Conservation (phyloP, 73 alveolate genomes). For the Paramecium caudatum region DNA sequence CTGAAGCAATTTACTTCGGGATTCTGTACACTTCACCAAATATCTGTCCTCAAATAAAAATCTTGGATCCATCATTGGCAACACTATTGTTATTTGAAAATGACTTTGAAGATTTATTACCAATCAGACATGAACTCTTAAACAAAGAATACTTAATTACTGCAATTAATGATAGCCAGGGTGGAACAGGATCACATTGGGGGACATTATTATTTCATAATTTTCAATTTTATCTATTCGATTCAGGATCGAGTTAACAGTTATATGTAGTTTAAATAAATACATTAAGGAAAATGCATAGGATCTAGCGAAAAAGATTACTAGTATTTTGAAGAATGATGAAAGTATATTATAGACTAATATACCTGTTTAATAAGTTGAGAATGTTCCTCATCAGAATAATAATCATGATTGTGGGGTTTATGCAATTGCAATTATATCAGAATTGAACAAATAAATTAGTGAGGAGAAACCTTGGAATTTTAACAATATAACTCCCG, state of each 20-base stretch:
- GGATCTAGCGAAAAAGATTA: not conserved
- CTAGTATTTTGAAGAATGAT: not conserved
- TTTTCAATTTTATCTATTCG: conserved; percentile 6
- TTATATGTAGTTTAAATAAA: not conserved
- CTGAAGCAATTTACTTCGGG: conserved; percentile 58
- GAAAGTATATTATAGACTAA: not conserved
- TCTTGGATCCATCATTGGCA: not conserved
- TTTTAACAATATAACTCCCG: not conserved
- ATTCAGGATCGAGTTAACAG: conserved; percentile 25
- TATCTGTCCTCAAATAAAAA: no score
- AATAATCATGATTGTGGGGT: conserved; percentile 59
- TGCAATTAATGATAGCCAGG: conserved; percentile 2
- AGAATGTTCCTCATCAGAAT: not conserved
- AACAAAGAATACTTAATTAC: not conserved
- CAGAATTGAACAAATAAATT: not conserved
- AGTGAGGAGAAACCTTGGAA: not conserved
- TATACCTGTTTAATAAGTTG: not conserved
- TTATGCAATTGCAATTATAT: conserved; percentile 10
- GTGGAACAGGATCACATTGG: conserved; percentile 11
- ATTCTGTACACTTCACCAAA: no score
- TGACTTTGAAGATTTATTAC: not conserved
- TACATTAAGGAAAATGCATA: not conserved
- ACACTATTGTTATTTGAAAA: not conserved
- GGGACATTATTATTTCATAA: not conserved
- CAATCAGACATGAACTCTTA: not conserved